Percentiles rank a stretch among this genome's conserved stretches.
Evolutionary conservation across 2,329 filamentous ascomycete genomes (phyloP).

Genomic region (Ophioceras dolichostomum): DNA sequence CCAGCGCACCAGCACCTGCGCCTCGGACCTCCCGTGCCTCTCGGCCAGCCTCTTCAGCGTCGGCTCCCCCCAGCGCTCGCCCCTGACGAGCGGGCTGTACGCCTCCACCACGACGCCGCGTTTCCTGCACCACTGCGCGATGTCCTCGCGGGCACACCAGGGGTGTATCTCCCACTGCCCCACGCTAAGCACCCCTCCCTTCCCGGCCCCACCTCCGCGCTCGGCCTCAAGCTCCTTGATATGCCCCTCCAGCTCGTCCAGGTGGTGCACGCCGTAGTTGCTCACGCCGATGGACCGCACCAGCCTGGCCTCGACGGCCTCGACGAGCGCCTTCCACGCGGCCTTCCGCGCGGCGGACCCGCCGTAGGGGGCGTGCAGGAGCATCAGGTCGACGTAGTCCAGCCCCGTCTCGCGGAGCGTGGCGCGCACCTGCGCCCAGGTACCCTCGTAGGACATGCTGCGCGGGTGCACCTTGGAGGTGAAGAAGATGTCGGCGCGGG

Average conservation of each 20-base stretch:
- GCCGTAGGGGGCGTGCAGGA: slow-evolving; percentile 50
- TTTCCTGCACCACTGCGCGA: slow-evolving; percentile 63
- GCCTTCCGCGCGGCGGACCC: slow-evolving; percentile 42
- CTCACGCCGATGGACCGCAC: slow-evolving; percentile 50
- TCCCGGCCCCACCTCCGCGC: slow-evolving; percentile 47
- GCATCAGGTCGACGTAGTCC: slow-evolving; percentile 54
- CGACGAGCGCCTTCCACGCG: slow-evolving; percentile 51
- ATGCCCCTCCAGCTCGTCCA: slow-evolving; percentile 45
- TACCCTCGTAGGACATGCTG: slow-evolving; percentile 43
- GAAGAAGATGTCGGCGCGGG: slow-evolving; percentile 39
- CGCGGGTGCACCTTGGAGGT: slow-evolving; percentile 41
- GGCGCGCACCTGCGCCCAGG: slow-evolving; percentile 50
- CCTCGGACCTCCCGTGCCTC: slow-evolving; percentile 61
- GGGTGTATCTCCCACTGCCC: slow-evolving; percentile 88
- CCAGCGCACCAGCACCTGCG: slow-evolving; percentile 72
- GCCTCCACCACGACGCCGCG: slow-evolving; percentile 51
- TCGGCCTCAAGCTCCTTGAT: slow-evolving; percentile 49
- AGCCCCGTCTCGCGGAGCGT: slow-evolving; percentile 51
- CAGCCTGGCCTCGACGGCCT: slow-evolving; percentile 48
- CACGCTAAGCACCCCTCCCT: slow-evolving; percentile 63
- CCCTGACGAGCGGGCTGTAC: slow-evolving; percentile 50
- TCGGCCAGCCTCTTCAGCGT: slow-evolving; percentile 51
- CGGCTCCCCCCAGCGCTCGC: slow-evolving; percentile 58
- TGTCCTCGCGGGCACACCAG: slow-evolving; percentile 70
- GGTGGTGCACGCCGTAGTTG: slow-evolving; percentile 52